Base-by-base conservation (phyloP, 306 rosid species). In the Vicia sativa region DNA sequence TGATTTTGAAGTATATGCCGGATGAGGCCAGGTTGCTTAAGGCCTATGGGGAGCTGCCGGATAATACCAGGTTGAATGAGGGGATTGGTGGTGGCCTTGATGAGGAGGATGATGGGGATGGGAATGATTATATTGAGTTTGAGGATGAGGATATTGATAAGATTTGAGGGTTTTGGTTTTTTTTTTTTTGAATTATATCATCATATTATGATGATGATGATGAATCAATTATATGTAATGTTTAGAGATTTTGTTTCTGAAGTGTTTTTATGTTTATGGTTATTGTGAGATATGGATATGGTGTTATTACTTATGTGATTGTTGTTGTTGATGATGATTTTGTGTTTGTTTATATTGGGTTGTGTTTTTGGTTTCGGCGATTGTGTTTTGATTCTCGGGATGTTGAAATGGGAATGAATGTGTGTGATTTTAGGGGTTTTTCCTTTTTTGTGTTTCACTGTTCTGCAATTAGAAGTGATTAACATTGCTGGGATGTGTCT, bases 111-210 rank as follows among this genome's bases (percentile, higher is more conserved):
- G 62, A 56, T n/a, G 66, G 25, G 10, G 13, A 19, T 60, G 31
- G 3, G 6, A 11, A 18, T 60, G 48, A 60, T 37, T 60, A 37
- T 12, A 37, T 60, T 0, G 66, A 60, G 31, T 60, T 60, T 37
- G 66, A 60, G 6, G 66, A 60, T 60, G 66, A 60, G 9, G 66
- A 60, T 60, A 60, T 60, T 38, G 66, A 60, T 60, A 60, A 60
- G 14, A 60, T 60, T 60, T 60, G 18, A 37, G 2, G 15, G 7
- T 25, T 12, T 9, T 16, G 1, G 3, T 9, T 14, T 23, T 25
- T 6, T 25, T 10, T 5, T 29, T 31, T 14, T 26, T 2, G 1
- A 13, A 55, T 21, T 25, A 4, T 53, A 23, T 50, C 19, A 19
- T 9, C 10, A 1, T 9, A 50, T 19, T n/a, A 19, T 50, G 1